These are phyloP conservation scores for Microcyclospora pomicola DNA, from an alignment of 2,329 filamentous ascomycete species.

Conservation along the genomic window DNA sequence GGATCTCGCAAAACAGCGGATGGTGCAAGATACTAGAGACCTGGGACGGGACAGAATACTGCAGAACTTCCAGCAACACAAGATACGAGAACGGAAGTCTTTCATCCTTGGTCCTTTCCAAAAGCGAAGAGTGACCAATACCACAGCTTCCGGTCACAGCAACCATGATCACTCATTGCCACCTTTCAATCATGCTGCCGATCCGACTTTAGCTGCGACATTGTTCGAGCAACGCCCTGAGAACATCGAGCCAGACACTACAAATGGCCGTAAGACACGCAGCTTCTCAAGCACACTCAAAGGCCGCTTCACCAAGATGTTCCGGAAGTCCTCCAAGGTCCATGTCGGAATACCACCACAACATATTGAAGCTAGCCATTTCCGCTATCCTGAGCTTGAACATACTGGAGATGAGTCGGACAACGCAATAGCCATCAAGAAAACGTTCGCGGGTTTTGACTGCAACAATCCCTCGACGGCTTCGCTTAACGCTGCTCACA, in stretches of 20 bases:
- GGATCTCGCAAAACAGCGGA: slow-evolving; percentile 13
- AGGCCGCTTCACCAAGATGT: slow-evolving; percentile 46
- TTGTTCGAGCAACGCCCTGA: slow-evolving; percentile 1
- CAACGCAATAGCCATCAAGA: background rate
- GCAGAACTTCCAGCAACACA: slow-evolving; percentile 27
- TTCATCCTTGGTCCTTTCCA: slow-evolving; percentile 32
- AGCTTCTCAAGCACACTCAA: slow-evolving; percentile 50
- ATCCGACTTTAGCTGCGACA: slow-evolving; percentile 5
- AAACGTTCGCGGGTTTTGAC: too few relatives aligned
- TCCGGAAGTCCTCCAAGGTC: slow-evolving; percentile 29
- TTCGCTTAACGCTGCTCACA: background rate
- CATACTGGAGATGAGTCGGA: background rate
- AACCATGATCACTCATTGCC: slow-evolving; percentile 16
- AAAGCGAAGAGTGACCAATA: slow-evolving; percentile 20
- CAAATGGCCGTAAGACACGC: slow-evolving; percentile 33
- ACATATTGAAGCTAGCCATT: slow-evolving; percentile 32
- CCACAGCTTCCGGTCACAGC: background rate
- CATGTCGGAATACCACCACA: slow-evolving; percentile 33
- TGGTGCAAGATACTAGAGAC: slow-evolving; percentile 14
- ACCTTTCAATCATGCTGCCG: slow-evolving; percentile 16
- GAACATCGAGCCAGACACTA: background rate
- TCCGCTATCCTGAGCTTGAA: slow-evolving; percentile 9
- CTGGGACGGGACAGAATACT: slow-evolving; percentile 27
- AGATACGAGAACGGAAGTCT: slow-evolving; percentile 29
- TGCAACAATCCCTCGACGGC: too few relatives aligned